Conservation (phyloP, 2,329 filamentous ascomycete genomes). For the Fusarium sp. region DNA sequence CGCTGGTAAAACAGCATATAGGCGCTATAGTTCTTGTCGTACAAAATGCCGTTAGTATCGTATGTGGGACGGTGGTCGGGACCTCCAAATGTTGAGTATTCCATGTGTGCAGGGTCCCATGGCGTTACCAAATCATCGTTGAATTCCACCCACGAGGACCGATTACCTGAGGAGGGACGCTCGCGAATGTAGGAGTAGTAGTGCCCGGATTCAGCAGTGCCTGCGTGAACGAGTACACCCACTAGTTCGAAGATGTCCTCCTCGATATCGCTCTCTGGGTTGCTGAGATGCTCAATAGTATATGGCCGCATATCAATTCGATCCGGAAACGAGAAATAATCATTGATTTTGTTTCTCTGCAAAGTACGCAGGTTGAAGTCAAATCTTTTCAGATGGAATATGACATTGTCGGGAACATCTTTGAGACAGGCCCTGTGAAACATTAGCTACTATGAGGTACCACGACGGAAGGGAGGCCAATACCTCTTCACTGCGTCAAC, state of each 20-base stretch:
- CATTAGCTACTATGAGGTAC: not conserved
- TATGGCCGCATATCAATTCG: constrained; percentile 90
- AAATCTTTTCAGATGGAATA: constrained; percentile 93
- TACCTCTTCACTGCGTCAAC: constrained; percentile 93
- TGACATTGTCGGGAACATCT: constrained; percentile 91
- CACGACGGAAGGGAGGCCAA: constrained; percentile 8
- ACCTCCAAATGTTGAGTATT: constrained; percentile 84
- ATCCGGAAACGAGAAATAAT: constrained; percentile 88
- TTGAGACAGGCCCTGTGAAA: constrained; percentile 81
- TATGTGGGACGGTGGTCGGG: constrained; percentile 64
- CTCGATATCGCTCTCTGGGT: constrained; percentile 64
- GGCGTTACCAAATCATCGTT: constrained; percentile 86
- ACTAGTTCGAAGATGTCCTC: constrained; percentile 91
- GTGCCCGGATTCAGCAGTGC: constrained; percentile 92
- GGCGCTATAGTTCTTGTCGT: constrained; percentile 83
- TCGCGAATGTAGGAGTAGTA: constrained; percentile 97
- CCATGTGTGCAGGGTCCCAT: constrained; percentile 81
- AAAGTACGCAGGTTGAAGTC: constrained; percentile 83
- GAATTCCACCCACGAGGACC: constrained; percentile 84
- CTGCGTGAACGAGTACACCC: constrained; percentile 93
- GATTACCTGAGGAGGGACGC: constrained; percentile 66
- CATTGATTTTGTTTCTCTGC: constrained; percentile 92
- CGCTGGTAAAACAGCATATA: constrained; percentile 99
- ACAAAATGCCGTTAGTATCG: constrained; percentile 59
- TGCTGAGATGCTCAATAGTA: constrained; percentile 84